These are phyloP conservation scores for Dioscorea alata DNA, from an alignment of 106 monocot genomes.

Conservation along the genomic window DNA sequence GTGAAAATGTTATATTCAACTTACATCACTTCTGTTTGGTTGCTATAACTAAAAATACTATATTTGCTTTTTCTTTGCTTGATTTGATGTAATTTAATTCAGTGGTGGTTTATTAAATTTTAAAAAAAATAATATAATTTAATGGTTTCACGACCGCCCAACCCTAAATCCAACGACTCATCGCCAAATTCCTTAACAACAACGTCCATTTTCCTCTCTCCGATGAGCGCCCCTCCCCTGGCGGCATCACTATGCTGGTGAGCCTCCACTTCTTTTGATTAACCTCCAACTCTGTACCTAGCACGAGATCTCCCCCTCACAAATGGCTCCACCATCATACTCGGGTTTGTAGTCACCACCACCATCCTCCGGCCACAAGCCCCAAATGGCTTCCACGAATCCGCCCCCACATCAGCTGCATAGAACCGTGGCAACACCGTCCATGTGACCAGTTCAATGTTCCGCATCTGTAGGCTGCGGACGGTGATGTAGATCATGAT, in stretches of 20 bases:
- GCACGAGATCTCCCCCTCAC: conserved; percentile 61
- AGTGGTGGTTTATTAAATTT: too few relatives aligned
- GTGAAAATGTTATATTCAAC: too few relatives aligned
- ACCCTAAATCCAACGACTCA: conserved; percentile 56
- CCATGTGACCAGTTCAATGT: conserved; percentile 50
- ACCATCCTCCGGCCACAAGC: conserved; percentile 50
- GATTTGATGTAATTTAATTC: too few relatives aligned
- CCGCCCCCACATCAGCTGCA: conserved; percentile 54
- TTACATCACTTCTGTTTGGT: too few relatives aligned
- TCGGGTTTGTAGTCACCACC: conserved; percentile 79
- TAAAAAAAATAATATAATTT: too few relatives aligned
- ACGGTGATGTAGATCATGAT: conserved; percentile 62
- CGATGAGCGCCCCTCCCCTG: conserved; percentile 64
- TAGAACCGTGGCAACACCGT: conserved; percentile 83
- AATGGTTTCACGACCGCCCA: conserved; percentile 65
- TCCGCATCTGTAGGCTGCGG: conserved; percentile 38
- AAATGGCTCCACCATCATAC: conserved; percentile 78
- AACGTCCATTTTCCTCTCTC: conserved; percentile 40
- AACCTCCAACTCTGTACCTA: conserved; percentile 76
- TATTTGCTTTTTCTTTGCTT: too few relatives aligned
- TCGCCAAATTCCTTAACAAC: conserved; percentile 33
- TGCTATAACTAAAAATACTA: too few relatives aligned
- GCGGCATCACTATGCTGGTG: conserved; percentile 32
- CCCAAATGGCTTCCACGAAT: conserved; percentile 56
- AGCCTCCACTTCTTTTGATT: conserved; percentile 40